phyloP scores from a whole-genome alignment of 2,329 filamentous ascomycete genomes.

The Onygenales sp. region DNA sequence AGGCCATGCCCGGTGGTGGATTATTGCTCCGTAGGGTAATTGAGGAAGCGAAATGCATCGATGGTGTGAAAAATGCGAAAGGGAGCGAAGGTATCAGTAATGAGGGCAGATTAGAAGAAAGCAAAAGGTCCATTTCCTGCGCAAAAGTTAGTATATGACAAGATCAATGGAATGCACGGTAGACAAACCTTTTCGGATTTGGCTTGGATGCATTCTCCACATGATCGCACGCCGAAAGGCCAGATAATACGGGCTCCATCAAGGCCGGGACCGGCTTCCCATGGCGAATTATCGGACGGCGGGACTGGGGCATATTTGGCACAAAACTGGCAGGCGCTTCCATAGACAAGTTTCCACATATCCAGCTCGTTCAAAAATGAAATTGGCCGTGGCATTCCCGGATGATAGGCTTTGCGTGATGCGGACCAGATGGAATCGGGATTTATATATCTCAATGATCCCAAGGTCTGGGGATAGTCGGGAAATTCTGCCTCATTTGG shows the following conservation, averaged over 20 bases:
- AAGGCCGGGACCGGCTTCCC: constrained; percentile 53
- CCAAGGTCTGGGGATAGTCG: constrained; percentile 22
- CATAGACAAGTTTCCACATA: constrained; percentile 65
- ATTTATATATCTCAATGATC: constrained; percentile 31
- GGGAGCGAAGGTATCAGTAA: constrained; percentile 59
- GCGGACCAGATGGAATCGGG: constrained; percentile 62
- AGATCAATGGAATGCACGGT: constrained; percentile 10
- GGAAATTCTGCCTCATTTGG: constrained; percentile 30
- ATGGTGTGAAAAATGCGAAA: constrained; percentile 55
- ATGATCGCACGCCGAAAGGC: constrained; percentile 59
- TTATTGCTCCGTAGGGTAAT: constrained; percentile 42
- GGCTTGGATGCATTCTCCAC: constrained; percentile 54
- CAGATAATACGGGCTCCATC: constrained; percentile 57
- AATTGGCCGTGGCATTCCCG: constrained; percentile 60
- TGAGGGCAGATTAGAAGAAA: constrained; percentile 52
- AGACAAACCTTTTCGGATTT: constrained; percentile 55
- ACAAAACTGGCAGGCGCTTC: constrained; percentile 60
- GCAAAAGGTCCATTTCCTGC: constrained; percentile 61
- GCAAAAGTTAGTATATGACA: constrained; percentile 15
- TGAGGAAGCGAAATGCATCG: constrained; percentile 51
- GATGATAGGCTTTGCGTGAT: constrained; percentile 57
- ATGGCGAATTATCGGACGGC: constrained; percentile 32
- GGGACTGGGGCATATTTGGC: constrained; percentile 26
- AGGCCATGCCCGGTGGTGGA: constrained; percentile 38
- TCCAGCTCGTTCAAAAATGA: constrained; percentile 56